These are phyloP conservation scores for Globisporangium acanthophoron DNA, from an alignment of 352 stramenopile species.

Conservation along the genomic window DNA sequence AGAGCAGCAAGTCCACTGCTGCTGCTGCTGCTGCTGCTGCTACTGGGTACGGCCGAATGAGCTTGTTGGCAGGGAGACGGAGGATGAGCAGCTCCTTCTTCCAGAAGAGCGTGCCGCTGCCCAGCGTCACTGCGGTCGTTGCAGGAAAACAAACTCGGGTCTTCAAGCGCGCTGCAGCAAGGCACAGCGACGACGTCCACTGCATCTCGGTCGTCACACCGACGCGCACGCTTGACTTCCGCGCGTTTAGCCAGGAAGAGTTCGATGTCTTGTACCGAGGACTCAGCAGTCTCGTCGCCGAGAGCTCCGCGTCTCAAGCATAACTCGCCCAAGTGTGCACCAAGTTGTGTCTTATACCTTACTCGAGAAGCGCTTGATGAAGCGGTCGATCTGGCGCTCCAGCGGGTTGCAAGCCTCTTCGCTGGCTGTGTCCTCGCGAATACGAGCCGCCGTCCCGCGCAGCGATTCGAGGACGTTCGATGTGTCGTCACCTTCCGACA, in stretches of 20 bases:
- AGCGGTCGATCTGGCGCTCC: conserved; percentile 5
- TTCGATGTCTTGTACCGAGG: conserved; percentile 29
- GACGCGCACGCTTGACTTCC: conserved; percentile 37
- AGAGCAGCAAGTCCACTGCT: neutral
- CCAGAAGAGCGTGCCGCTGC: conserved; percentile 24
- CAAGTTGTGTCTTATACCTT: neutral
- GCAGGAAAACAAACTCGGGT: conserved; percentile 34
- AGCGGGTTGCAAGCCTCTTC: conserved; percentile 9
- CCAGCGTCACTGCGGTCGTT: conserved; percentile 27
- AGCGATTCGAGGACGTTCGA: neutral
- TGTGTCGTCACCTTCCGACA: neutral
- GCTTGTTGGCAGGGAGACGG: neutral
- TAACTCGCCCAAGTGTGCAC: neutral
- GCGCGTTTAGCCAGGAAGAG: conserved; percentile 22
- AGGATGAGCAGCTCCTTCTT: conserved; percentile 17
- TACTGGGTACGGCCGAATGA: neutral
- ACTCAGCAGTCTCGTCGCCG: conserved; percentile 21
- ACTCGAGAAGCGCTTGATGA: conserved; percentile 3
- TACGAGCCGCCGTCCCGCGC: neutral
- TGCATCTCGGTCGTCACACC: conserved; percentile 38
- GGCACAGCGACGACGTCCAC: conserved; percentile 16
- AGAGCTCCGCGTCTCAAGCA: conserved; percentile 6
- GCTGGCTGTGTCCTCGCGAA: neutral
- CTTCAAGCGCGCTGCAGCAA: conserved; percentile 25
- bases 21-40: no score